Percentiles rank a stretch among this genome's conserved stretches.
These are phyloP conservation scores for Xylaria sp. DNA, from an alignment of 2,329 filamentous ascomycete species.

Conservation along the genomic window DNA sequence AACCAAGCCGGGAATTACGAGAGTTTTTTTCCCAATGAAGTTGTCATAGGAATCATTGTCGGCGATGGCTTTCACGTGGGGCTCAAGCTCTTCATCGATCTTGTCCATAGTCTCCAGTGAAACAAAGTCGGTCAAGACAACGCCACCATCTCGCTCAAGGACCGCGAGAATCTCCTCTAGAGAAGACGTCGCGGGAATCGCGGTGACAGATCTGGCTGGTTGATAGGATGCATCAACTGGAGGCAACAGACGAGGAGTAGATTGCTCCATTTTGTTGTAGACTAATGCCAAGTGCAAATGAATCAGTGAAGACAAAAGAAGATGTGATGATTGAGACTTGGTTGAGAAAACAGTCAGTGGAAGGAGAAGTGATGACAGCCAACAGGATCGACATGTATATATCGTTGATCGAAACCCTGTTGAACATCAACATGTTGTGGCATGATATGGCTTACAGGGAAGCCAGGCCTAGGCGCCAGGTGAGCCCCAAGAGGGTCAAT, in stretches of 20 bases:
- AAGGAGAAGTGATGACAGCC: neutral
- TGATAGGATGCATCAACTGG: conserved; percentile 9
- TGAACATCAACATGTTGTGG: neutral
- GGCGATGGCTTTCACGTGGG: neutral
- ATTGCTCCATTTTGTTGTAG: neutral
- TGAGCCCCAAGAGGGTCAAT: no score
- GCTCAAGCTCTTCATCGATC: conserved; percentile 14
- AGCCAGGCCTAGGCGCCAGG: no score
- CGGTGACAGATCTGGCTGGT: neutral
- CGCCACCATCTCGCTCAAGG: conserved; percentile 11
- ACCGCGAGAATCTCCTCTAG: conserved; percentile 3
- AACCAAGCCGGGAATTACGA: conserved; percentile 4
- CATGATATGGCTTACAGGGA: no score
- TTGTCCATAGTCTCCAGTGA: conserved; percentile 8
- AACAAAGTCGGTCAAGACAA: conserved; percentile 9
- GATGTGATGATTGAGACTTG: neutral
- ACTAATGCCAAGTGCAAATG: neutral
- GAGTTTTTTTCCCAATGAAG: conserved; percentile 10
- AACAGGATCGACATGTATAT: neutral
- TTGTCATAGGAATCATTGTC: conserved; percentile 9
- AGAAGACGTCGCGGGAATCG: neutral
- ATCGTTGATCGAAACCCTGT: neutral
- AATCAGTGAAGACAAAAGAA: neutral
- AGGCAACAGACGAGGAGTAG: conserved; percentile 3
- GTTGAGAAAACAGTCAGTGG: neutral